phyloP scores from a whole-genome alignment of 345 rosid species.

The Acer campestre region DNA sequence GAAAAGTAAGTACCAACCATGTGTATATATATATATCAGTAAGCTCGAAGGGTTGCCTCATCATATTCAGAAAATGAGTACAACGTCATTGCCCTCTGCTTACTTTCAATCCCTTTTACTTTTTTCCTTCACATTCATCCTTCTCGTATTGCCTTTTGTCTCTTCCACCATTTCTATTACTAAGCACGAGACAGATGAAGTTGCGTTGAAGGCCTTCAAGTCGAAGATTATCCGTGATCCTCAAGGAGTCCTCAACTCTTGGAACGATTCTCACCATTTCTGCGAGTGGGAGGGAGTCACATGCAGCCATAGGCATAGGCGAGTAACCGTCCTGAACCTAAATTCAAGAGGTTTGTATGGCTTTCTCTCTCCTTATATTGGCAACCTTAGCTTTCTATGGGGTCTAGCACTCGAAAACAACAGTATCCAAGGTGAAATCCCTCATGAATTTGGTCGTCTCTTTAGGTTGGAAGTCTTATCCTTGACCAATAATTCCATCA shows the following conservation, averaged over 20 bases:
- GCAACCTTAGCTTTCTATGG: constrained; percentile 40
- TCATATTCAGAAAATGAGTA: no score
- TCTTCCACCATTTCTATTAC: not conserved
- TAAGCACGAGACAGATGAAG: constrained; percentile 29
- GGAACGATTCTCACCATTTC: constrained; percentile 30
- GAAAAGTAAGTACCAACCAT: no score
- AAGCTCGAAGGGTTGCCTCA: no score
- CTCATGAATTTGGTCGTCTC: constrained; percentile 23
- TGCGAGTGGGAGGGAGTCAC: constrained; percentile 33
- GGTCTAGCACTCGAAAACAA: constrained; percentile 24
- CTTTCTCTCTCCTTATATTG: constrained; percentile 30
- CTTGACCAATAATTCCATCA: no score
- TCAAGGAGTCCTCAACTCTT: constrained; percentile 20
- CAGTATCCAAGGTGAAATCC: constrained; percentile 19
- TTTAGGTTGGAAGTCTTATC: not conserved
- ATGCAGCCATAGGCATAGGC: constrained; percentile 17
- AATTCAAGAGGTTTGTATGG: constrained; percentile 23
- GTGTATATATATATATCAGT: no score
- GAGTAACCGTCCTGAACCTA: constrained; percentile 34
- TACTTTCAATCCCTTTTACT: no score
- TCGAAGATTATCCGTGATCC: constrained; percentile 22
- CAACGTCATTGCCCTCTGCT: no score
- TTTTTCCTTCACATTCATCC: no score
- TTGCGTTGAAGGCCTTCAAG: constrained; percentile 32
- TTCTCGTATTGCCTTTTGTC: no score